These are phyloP conservation scores for Magnolia sinica DNA, from an alignment of 164 flowering plant species.

Conservation along the genomic window DNA sequence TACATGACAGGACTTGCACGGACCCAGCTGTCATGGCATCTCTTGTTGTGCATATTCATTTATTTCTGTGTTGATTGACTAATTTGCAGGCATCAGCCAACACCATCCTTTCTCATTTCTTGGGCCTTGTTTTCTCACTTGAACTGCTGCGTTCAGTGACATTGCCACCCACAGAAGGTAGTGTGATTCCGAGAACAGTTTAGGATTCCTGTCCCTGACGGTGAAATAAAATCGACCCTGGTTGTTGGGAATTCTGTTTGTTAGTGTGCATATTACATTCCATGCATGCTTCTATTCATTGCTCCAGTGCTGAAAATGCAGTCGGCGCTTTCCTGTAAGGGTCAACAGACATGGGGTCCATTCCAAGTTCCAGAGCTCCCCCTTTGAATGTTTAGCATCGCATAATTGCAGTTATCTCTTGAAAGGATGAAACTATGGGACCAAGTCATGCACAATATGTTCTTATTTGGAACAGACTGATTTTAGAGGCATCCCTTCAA, in stretches of 20 bases:
- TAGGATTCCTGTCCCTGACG: slow-evolving; percentile 17
- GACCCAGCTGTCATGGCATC: neutral
- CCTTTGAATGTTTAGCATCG: no score
- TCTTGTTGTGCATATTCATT: neutral
- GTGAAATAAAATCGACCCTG: neutral
- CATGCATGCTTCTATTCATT: no score
- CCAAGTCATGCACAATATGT: no score
- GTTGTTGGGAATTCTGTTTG: neutral
- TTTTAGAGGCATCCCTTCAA: no score
- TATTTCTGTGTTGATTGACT: neutral
- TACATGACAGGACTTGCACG: neutral
- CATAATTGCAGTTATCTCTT: no score
- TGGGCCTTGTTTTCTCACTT: slow-evolving; percentile 84
- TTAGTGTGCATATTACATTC: neutral
- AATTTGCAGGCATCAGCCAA: slow-evolving; percentile 87
- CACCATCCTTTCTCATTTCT: slow-evolving; percentile 88
- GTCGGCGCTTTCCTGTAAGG: no score
- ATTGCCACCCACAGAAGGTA: slow-evolving; percentile 54
- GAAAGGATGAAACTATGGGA: no score
- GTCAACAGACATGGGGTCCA: no score
- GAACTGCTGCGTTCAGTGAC: slow-evolving; percentile 94
- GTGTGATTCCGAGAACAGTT: slow-evolving; percentile 50
- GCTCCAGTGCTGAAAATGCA: no score
- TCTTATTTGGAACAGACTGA: no score
- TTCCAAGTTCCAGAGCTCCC: no score